phyloP scores from a whole-genome alignment of 1,284 basidiomycete genomes.

The Xerocomus amazonicus region DNA sequence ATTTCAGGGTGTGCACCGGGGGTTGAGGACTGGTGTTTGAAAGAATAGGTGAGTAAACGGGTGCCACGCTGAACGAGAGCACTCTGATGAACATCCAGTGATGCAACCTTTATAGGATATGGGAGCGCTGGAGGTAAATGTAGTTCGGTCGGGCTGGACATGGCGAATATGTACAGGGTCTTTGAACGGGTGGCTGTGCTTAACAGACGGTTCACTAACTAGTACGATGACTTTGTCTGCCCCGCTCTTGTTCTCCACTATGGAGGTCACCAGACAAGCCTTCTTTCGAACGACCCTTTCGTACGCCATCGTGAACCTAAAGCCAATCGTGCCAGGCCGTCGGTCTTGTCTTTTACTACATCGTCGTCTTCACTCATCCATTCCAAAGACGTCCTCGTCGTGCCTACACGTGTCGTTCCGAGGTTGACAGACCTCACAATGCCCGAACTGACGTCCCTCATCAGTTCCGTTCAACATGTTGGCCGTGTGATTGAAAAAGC shows the following conservation, averaged over 20 bases:
- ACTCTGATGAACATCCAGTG: constrained; percentile 50
- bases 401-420: constrained; percentile 73
- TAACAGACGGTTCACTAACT: not conserved
- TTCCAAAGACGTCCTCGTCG: constrained; percentile 78
- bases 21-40: constrained; percentile 46
- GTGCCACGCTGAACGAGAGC: constrained; percentile 60
- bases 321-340: constrained; percentile 92
- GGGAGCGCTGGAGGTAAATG: constrained; percentile 69
- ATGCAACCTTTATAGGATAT: constrained; percentile 75
- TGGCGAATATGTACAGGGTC: constrained; percentile 15
- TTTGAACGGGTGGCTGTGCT: constrained; percentile 22
- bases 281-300: constrained; percentile 73
- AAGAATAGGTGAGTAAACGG: constrained; percentile 78
- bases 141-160: constrained; percentile 57
- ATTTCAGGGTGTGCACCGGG: constrained; percentile 53
- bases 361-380: not conserved
- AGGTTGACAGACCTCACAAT: constrained; percentile 71
- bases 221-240: constrained; percentile 18
- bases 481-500: constrained; percentile 64
- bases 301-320: constrained; percentile 88
- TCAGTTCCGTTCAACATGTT: constrained; percentile 71
- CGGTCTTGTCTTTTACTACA: constrained; percentile 34
- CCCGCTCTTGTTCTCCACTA: constrained; percentile 70
- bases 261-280: constrained; percentile 80
- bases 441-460: constrained; percentile 74